Evolutionary conservation across 805 yeast species (phyloP).

Genomic region (Candida mattraensis): DNA sequence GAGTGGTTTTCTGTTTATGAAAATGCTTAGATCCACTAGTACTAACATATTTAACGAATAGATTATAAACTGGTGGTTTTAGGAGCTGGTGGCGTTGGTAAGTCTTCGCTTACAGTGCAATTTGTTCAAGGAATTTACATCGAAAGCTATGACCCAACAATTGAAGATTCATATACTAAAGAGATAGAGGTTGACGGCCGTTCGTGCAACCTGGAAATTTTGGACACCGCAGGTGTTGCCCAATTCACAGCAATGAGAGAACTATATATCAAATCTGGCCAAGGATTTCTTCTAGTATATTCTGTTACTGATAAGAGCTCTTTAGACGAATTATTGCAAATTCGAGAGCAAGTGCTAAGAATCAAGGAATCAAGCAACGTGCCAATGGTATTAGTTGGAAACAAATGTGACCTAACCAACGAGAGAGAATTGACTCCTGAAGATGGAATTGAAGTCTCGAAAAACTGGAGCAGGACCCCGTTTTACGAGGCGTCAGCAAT

Average conservation of each 20-base stretch:
- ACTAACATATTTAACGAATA: too few relatives aligned
- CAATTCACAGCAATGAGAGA: conserved; percentile 97
- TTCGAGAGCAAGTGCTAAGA: conserved; percentile 80
- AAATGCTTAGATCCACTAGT: too few relatives aligned
- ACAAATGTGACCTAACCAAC: conserved; percentile 79
- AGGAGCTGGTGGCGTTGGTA: conserved; percentile 98
- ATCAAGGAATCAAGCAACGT: conserved; percentile 75
- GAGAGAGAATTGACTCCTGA: conserved; percentile 77
- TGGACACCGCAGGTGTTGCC: conserved; percentile 68
- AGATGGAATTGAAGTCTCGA: conserved; percentile 80
- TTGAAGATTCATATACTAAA: conserved; percentile 92
- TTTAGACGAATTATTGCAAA: conserved; percentile 70
- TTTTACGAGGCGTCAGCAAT: conserved; percentile 94
- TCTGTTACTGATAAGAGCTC: conserved; percentile 65
- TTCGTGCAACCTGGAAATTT: conserved; percentile 78
- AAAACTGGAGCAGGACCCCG: conserved; percentile 86
- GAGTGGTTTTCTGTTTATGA: too few relatives aligned
- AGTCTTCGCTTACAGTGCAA: conserved; percentile 89
- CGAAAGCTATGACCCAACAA: conserved; percentile 94
- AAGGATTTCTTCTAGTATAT: conserved; percentile 62
- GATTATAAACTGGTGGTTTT: conserved; percentile 89
- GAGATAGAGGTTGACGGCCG: conserved; percentile 87
- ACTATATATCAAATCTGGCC: conserved; percentile 80
- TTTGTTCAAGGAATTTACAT: conserved; percentile 88
- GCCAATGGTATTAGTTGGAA: conserved; percentile 90